Base-by-base conservation (phyloP, 495 filamentous ascomycete genomes). In the Staphylotrichum longicolle region DNA sequence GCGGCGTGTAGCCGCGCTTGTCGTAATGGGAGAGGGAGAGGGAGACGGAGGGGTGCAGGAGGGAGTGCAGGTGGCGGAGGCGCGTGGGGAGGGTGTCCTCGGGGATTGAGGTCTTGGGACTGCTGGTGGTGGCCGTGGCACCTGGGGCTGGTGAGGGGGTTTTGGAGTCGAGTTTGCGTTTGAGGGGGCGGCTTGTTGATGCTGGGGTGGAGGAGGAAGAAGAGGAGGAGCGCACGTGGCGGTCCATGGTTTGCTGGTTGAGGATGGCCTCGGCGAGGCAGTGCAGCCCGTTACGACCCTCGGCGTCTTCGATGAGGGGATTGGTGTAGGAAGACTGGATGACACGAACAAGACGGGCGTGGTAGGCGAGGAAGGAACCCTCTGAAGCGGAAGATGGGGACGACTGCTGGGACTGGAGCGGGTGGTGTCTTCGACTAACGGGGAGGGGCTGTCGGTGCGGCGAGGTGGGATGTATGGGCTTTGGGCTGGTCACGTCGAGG, bases 271-370 rank as follows among this genome's bases (percentile, higher is more conserved):
- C 77, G 32, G 80, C 80, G 35, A 82, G 73, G 57, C 77, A 78
- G 56, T 82, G 78, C 14, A 82, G 66, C 30, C 76, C 80, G 65
- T 82, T 81, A 5, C 78, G 75, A 15, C 80, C 78, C 5, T 68
- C 71, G 0, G 66, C 9, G 62, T 81, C 78, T 60, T 80, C 76
- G 8, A 70, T 41, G 2, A 35, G 58, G 1, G 76, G 68, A 40
- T 71, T 63, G 8, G 56, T 68, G 20, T 66, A 66, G 2, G 77
- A 68, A 4, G 65, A 64, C 7, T 71, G 66, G 34, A 71, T 74
- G 34, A 74, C 70, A 35, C 65, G 68, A 14, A 82, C 47, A 39
- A 81, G 73, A 27, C 63, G 64, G 8, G 69, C 65, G 51, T 71
- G 70, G 42, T 70, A 68, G 37, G 68, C 58, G 7, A 72, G 58